Percentiles rank a stretch among this genome's conserved stretches.
phyloP scores from a whole-genome alignment of 2,329 filamentous ascomycete genomes.

The Colletotrichum simmondsii region DNA sequence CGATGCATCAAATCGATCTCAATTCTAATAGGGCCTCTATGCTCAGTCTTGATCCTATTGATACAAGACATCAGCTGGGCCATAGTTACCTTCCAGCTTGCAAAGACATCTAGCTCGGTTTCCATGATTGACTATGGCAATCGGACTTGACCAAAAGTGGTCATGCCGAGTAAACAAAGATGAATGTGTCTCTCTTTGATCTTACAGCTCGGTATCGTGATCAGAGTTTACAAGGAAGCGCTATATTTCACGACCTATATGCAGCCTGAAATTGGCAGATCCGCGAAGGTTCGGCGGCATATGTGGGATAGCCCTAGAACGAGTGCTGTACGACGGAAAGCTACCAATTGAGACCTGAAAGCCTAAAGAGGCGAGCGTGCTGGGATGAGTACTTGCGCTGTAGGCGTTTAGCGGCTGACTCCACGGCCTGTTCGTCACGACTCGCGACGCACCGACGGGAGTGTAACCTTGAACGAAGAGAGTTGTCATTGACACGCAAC shows the following conservation, averaged over 20 bases:
- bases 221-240: no score
- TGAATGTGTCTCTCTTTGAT: neutral
- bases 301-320: neutral
- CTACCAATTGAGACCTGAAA: neutral
- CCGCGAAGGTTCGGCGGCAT: neutral
- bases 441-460: neutral
- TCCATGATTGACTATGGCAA: neutral
- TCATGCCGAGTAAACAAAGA: neutral
- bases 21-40: neutral
- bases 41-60: neutral
- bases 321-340: neutral
- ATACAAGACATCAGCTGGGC: neutral
- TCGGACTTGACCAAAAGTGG: neutral
- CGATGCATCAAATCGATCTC: neutral
- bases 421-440: neutral
- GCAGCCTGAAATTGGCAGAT: neutral
- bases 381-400: no score
- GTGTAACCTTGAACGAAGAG: neutral
- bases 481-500: constrained; percentile 10
- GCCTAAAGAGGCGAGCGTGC: neutral
- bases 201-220: neutral
- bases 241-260: no score
- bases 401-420: neutral
- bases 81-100: neutral
- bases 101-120: no score